phyloP scores from a whole-genome alignment of 495 filamentous ascomycete species.

The Podospora fimiseda region DNA sequence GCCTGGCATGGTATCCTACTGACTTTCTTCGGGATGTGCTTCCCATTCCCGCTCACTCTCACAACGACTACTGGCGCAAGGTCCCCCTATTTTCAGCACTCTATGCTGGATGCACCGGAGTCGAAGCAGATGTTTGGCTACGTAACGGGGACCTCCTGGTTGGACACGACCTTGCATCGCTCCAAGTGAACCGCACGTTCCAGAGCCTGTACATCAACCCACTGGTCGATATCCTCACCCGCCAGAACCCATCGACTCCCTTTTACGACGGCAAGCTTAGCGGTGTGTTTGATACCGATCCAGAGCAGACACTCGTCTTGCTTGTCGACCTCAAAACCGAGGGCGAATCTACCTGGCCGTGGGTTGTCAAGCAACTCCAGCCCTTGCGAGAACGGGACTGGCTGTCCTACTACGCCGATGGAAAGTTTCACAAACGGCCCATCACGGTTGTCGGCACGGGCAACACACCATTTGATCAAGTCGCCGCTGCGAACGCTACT shows the following conservation, averaged over 20 bases:
- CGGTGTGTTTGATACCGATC: conserved; percentile 57
- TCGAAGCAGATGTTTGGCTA: conserved; percentile 89
- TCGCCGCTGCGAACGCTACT: conserved; percentile 38
- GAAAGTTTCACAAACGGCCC: conserved; percentile 45
- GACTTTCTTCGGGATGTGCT: conserved; percentile 66
- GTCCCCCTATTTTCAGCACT: conserved; percentile 64
- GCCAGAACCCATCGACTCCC: conserved; percentile 44
- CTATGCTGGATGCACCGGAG: conserved; percentile 59
- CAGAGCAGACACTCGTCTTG: conserved; percentile 57
- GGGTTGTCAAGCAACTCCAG: conserved; percentile 53
- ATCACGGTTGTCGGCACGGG: conserved; percentile 79
- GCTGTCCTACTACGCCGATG: conserved; percentile 52
- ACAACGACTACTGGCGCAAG: conserved; percentile 87
- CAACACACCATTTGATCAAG: conserved; percentile 60
- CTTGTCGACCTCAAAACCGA: conserved; percentile 67
- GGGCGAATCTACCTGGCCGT: conserved; percentile 43
- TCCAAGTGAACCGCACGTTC: conserved; percentile 53
- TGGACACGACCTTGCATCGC: conserved; percentile 48
- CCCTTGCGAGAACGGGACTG: conserved; percentile 59
- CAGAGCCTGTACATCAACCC: conserved; percentile 59
- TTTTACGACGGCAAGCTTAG: conserved; percentile 37
- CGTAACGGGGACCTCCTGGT: conserved; percentile 60
- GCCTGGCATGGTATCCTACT: conserved; percentile 60
- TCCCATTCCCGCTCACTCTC: conserved; percentile 68
- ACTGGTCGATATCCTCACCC: conserved; percentile 49